Evolutionary conservation across 495 filamentous ascomycete species (phyloP).

Genomic region (Podospora didyma): DNA sequence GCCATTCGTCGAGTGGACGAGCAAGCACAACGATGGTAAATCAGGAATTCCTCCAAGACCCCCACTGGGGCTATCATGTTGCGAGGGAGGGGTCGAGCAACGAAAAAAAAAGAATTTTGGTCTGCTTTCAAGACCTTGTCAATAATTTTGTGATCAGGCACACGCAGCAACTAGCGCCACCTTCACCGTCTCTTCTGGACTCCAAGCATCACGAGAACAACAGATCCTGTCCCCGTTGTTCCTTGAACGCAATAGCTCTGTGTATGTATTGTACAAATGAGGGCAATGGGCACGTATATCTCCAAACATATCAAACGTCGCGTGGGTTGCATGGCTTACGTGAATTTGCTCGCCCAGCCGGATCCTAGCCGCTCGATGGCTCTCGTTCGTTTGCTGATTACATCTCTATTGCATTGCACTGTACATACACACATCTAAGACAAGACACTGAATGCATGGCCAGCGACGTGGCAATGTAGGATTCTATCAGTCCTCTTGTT

Average conservation of each 20-base stretch:
- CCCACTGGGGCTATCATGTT: not conserved
- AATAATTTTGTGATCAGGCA: not conserved
- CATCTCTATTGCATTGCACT: not conserved
- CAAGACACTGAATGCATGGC: not conserved
- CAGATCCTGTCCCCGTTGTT: not conserved
- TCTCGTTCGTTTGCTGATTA: not conserved
- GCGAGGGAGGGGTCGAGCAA: not conserved
- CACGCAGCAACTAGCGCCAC: constrained; percentile 3
- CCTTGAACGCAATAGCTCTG: too few relatives aligned
- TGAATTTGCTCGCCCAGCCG: not conserved
- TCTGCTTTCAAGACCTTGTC: constrained; percentile 1
- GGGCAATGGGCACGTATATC: not conserved
- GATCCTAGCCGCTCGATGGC: not conserved
- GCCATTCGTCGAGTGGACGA: not conserved
- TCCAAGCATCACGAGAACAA: constrained; percentile 1
- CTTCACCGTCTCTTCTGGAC: constrained; percentile 1
- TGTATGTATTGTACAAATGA: too few relatives aligned
- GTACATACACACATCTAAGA: not conserved
- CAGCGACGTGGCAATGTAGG: not conserved
- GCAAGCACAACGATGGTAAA: not conserved
- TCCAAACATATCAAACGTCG: not conserved
- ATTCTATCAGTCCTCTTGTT: not conserved
- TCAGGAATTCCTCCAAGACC: not conserved
- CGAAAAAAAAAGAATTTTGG: constrained; percentile 2
- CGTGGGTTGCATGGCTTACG: not conserved